A percentile compares a stretch with the other conserved stretches of the same genome.
phyloP scores from a whole-genome alignment of 2,329 filamentous ascomycete genomes.

The Botrytis squamosa region DNA sequence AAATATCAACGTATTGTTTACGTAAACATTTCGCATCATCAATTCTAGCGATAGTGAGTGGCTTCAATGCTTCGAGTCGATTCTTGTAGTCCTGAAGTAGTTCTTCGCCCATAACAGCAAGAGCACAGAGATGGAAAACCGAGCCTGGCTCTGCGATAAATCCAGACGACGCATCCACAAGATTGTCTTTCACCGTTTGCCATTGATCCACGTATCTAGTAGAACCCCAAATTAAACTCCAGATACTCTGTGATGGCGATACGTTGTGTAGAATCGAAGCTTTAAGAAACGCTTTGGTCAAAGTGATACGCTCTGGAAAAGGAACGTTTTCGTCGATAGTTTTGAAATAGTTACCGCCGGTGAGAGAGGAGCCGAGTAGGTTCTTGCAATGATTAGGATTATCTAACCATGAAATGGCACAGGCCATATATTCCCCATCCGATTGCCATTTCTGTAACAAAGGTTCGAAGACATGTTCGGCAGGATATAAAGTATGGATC shows the following conservation, averaged over 20 bases:
- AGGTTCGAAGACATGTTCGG: constrained; percentile 23
- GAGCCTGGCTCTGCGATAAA: constrained; percentile 23
- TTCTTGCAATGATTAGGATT: constrained; percentile 20
- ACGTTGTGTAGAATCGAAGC: constrained; percentile 17
- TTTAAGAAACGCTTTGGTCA: constrained; percentile 28
- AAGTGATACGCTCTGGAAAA: constrained; percentile 24
- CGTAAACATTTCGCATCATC: constrained; percentile 13
- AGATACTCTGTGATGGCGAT: constrained; percentile 7
- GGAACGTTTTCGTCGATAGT: constrained; percentile 29
- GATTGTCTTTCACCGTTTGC: constrained; percentile 25
- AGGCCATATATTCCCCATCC: constrained; percentile 23
- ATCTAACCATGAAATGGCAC: constrained; percentile 23
- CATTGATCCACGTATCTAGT: constrained; percentile 25
- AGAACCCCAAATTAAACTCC: constrained; percentile 16
- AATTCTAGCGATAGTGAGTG: background rate
- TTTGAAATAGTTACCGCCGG: constrained; percentile 27
- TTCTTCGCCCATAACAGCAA: constrained; percentile 28
- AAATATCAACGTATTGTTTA: constrained; percentile 25
- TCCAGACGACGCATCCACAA: constrained; percentile 20
- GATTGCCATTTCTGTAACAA: constrained; percentile 29
- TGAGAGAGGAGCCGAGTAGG: constrained; percentile 16
- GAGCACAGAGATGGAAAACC: constrained; percentile 27
- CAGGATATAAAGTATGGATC: background rate
- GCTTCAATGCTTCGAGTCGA: constrained; percentile 2
- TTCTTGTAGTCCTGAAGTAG: constrained; percentile 23